Conservation (phyloP, 345 rosid genomes). For the Eucalyptus virginea region DNA sequence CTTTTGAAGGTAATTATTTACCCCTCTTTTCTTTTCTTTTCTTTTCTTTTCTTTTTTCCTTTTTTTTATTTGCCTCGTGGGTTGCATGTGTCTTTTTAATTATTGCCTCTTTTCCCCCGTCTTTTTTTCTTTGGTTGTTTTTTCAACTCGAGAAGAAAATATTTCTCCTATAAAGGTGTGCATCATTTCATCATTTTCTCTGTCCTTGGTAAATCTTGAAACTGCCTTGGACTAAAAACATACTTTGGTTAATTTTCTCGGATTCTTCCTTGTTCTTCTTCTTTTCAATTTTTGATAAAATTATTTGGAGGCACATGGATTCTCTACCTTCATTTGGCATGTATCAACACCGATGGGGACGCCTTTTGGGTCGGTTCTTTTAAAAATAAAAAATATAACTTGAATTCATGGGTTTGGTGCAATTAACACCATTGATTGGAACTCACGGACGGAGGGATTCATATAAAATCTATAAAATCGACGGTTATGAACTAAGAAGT, state of each 20-base stretch:
- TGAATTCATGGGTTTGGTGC: background rate
- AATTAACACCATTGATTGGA: background rate
- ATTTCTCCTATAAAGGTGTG: background rate
- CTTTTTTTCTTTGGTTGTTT: background rate
- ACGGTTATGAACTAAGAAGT: background rate
- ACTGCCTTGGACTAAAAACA: background rate
- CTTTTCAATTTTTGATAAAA: background rate
- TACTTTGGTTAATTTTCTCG: background rate
- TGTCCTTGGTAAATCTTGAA: background rate
- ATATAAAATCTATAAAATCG: background rate
- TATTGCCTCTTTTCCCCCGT: background rate
- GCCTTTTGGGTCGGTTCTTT: background rate
- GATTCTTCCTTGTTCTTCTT: background rate
- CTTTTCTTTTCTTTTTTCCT: rapidly evolving
- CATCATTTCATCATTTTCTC: background rate
- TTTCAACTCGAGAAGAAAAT: background rate
- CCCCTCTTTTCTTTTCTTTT: background rate
- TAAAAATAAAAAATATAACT: too few species aligned
- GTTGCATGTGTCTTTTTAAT: background rate
- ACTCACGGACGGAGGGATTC: background rate
- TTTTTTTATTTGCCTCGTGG: background rate
- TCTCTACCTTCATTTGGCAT: background rate
- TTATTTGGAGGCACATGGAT: background rate
- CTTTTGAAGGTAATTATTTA: background rate
- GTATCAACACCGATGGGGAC: background rate